A percentile compares a stretch with the other conserved stretches of the same genome.
Conservation (phyloP, 352 stramenopile genomes). For the Globisporangium yorkense region DNA sequence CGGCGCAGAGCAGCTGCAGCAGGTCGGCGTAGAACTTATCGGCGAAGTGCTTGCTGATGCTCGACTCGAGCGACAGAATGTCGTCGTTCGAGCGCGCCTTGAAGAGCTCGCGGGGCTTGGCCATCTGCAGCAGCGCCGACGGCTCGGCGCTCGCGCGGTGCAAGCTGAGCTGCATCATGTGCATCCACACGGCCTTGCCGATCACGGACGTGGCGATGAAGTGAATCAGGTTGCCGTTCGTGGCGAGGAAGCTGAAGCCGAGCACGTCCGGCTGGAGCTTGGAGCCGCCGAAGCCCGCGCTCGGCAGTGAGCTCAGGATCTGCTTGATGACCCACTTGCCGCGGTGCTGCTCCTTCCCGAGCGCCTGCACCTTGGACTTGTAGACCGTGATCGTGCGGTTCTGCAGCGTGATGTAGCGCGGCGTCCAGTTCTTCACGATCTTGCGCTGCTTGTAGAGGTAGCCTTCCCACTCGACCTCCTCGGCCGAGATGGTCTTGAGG, state of each 20-base stretch:
- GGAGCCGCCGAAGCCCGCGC: slow-evolving; percentile 69
- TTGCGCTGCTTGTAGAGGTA: slow-evolving; percentile 89
- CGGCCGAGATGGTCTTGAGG: slow-evolving; percentile 80
- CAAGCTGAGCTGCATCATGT: slow-evolving; percentile 71
- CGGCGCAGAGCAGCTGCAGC: slow-evolving; percentile 38
- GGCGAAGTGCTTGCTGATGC: slow-evolving; percentile 60
- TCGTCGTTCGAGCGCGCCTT: slow-evolving; percentile 39
- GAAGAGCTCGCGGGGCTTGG: slow-evolving; percentile 24
- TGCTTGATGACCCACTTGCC: slow-evolving; percentile 81
- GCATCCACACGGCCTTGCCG: slow-evolving; percentile 82
- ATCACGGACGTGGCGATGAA: slow-evolving; percentile 69
- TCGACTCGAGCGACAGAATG: slow-evolving; percentile 45
- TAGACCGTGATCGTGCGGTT: slow-evolving; percentile 79
- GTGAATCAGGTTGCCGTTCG: slow-evolving; percentile 80
- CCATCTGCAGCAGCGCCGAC: slow-evolving; percentile 29
- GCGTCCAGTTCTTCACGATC: slow-evolving; percentile 87
- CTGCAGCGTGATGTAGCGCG: slow-evolving; percentile 82
- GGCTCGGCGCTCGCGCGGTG: slow-evolving; percentile 42
- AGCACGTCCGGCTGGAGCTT: slow-evolving; percentile 73
- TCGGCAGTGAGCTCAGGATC: slow-evolving; percentile 71
- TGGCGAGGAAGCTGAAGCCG: slow-evolving; percentile 81
- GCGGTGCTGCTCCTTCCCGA: slow-evolving; percentile 73
- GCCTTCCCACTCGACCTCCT: slow-evolving; percentile 85
- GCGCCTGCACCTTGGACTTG: slow-evolving; percentile 83
- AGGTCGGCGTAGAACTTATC: slow-evolving; percentile 70